Percentiles rank a stretch among this genome's conserved stretches.
Evolutionary conservation across 2,329 filamentous ascomycete genomes (phyloP).

Genomic region (Emmonsiellopsis sp.): DNA sequence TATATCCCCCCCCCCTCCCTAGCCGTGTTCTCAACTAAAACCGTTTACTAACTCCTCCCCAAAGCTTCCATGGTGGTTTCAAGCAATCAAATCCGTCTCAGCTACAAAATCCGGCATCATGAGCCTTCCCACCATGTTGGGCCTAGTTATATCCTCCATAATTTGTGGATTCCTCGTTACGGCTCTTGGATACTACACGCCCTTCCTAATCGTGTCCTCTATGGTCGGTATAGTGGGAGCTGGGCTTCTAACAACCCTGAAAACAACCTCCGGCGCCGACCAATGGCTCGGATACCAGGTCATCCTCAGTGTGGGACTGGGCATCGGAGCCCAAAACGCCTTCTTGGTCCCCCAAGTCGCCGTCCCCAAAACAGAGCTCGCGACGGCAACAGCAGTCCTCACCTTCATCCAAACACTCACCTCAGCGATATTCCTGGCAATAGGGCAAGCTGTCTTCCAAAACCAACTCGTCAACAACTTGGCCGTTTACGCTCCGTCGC

Average conservation of each 20-base stretch:
- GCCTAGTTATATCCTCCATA: neutral
- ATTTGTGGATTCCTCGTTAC: neutral
- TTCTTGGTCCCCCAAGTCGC: too few relatives aligned
- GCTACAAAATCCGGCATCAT: constrained; percentile 40
- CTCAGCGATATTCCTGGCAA: too few relatives aligned
- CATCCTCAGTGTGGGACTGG: neutral
- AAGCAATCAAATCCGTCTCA: constrained; percentile 35
- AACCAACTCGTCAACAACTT: too few relatives aligned
- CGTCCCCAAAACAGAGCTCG: too few relatives aligned
- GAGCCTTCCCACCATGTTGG: constrained; percentile 30
- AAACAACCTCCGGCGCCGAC: neutral
- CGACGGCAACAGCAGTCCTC: too few relatives aligned
- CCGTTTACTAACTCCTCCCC: too few relatives aligned
- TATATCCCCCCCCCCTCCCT: constrained; percentile 9
- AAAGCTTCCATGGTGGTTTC: constrained; percentile 37
- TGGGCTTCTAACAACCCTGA: neutral
- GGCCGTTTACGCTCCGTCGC: too few relatives aligned
- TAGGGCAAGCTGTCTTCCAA: too few relatives aligned
- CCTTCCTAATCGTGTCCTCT: neutral
- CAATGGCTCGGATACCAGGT: neutral
- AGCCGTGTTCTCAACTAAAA: too few relatives aligned
- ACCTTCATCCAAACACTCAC: too few relatives aligned
- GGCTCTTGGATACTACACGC: neutral
- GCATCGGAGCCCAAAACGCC: neutral
- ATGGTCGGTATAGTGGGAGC: neutral